phyloP scores from a whole-genome alignment of 305 asterid genomes.

The Solanum aculeatissimum region DNA sequence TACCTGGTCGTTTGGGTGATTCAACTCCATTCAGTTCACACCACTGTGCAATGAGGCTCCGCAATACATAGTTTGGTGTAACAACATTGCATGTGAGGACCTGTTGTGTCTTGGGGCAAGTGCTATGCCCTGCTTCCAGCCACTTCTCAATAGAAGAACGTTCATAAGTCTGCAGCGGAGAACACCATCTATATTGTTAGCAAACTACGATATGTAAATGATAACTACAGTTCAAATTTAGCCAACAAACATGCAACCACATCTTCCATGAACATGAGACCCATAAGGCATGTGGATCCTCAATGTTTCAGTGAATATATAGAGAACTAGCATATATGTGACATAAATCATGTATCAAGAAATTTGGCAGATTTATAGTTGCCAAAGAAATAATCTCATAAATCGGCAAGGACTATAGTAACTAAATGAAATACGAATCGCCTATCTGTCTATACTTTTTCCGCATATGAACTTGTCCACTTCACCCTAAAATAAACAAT shows the following conservation, averaged over 20 bases:
- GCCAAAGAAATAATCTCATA: background rate
- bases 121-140: conserved; percentile 75
- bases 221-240: background rate
- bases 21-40: conserved; percentile 82
- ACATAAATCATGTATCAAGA: background rate
- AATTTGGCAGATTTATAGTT: background rate
- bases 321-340: background rate
- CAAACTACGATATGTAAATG: background rate
- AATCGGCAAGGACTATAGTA: background rate
- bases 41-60: conserved; percentile 95
- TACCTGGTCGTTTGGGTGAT: conserved; percentile 66
- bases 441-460: background rate
- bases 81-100: conserved; percentile 52
- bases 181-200: background rate
- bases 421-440: background rate
- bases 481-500: background rate
- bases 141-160: conserved; percentile 82
- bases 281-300: background rate
- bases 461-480: background rate
- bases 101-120: conserved; percentile 95
- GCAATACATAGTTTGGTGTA: conserved; percentile 90
- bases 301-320: background rate
- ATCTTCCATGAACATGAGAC: background rate
- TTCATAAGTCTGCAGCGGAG: conserved; percentile 66
- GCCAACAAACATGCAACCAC: background rate